Evolutionary conservation across 2,329 filamentous ascomycete genomes (phyloP), one percentile per base, ranked within the genome.

Genomic region (Diaporthe citriasiana): DNA sequence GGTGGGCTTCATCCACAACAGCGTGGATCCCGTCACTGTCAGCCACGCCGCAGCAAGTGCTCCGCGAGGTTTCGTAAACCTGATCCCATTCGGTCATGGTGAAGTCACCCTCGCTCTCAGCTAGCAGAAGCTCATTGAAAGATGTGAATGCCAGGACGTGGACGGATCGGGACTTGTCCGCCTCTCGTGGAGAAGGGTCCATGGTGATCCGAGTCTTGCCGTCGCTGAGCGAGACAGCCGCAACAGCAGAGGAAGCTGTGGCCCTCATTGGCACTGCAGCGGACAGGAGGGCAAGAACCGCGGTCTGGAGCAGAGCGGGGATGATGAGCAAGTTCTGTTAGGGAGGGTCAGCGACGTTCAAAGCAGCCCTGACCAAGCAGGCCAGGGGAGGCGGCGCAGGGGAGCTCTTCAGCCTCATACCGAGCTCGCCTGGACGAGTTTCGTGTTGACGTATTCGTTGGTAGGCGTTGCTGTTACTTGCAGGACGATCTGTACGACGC

Each of bases 71-170:
- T 75, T 92, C 88, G 77, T 92, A 90, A 25, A 93, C 90, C 56
- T 88, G 85, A 72, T 95, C 90, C 95, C 95, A 98, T 76, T 93
- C 92, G 19, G 91, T 87, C 77, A 93, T 86, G 60, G 90, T 90
- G 80, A 98, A 98, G 4, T 85, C 84, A 0, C 96, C 96, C 79
- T 96, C 91, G 79, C 95, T 97, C 83, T 98, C 94, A 45, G 90
- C 92, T 55, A 98, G 83, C 30, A 98, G 84, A 69, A 97, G 85
- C 74, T 94, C 91, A 12, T 92, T 90, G 69, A 91, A 86, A 1
- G 92, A 91, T n/a, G 92, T 93, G 81, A 97, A 97, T 8, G 92
- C 93, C 73, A 98, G 87, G n/a, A 93, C 94, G 81, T 98, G 96
- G 30, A 94, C 84, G 7, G 95, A 97, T 72, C 85, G 87, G 15